Evolutionary conservation across 345 rosid species (phyloP).

Genomic region (Cardamine resedifolia): DNA sequence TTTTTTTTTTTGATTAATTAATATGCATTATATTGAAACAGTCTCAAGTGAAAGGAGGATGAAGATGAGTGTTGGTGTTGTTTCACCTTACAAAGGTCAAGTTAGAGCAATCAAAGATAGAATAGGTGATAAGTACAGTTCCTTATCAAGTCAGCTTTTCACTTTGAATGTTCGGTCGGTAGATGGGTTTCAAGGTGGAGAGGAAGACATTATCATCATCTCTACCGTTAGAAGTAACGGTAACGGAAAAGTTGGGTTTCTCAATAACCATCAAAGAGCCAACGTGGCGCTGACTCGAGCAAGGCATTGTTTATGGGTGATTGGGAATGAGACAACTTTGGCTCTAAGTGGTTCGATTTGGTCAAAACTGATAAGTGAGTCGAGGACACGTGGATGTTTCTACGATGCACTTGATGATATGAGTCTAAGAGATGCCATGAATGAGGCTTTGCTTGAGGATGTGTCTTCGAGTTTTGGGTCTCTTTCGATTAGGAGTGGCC

Average conservation of each 20-base stretch:
- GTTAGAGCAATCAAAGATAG: constrained; percentile 42
- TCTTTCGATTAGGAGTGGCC: constrained; percentile 1
- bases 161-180: no score
- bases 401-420: constrained; percentile 36
- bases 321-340: constrained; percentile 45
- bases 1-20: neutral
- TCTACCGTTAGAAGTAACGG: constrained; percentile 45
- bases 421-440: constrained; percentile 24
- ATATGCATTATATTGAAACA: neutral
- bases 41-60: constrained; percentile 20
- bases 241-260: constrained; percentile 41
- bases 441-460: constrained; percentile 21
- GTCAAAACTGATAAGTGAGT: constrained; percentile 36
- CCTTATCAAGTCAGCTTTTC: neutral
- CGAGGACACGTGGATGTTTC: constrained; percentile 36
- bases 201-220: constrained; percentile 44
- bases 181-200: constrained; percentile 54
- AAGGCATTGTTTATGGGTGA: constrained; percentile 44
- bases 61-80: constrained; percentile 40
- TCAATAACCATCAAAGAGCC: constrained; percentile 34
- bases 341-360: constrained; percentile 36
- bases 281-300: constrained; percentile 45
- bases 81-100: constrained; percentile 48
- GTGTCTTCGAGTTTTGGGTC: constrained; percentile 1
- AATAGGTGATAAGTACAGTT: constrained; percentile 2